These are phyloP conservation scores for Talaromyces sp. DNA, from an alignment of 2,329 filamentous ascomycete genomes.

Conservation along the genomic window DNA sequence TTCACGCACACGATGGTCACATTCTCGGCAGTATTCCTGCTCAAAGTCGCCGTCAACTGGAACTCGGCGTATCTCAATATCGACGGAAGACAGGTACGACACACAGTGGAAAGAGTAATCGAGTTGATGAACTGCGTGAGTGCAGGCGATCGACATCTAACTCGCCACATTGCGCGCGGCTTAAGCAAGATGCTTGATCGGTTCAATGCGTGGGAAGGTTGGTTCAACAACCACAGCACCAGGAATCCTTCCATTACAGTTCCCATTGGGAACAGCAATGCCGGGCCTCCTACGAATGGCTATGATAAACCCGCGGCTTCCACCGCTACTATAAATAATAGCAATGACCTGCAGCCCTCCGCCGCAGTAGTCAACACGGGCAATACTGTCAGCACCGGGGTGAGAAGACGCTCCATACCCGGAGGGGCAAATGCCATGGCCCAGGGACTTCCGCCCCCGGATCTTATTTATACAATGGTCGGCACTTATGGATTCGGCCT, in stretches of 20 bases:
- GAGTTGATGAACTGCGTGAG: slow-evolving; percentile 41
- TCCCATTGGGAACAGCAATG: neutral
- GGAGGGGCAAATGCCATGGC: slow-evolving; percentile 42
- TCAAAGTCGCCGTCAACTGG: slow-evolving; percentile 46
- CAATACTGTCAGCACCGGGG: neutral
- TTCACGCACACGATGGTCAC: slow-evolving; percentile 48
- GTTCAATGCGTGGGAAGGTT: slow-evolving; percentile 41
- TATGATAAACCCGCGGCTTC: neutral
- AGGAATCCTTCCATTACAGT: slow-evolving; percentile 8
- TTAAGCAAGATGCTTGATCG: slow-evolving; percentile 42
- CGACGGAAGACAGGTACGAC: slow-evolving; percentile 38
- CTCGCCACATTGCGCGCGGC: slow-evolving; percentile 41
- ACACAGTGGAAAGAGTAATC: slow-evolving; percentile 39
- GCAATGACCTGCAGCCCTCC: neutral
- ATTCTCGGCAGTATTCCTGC: slow-evolving; percentile 45
- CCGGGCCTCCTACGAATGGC: neutral
- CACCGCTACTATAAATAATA: neutral
- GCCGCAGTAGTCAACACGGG: neutral
- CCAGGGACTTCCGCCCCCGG: slow-evolving; percentile 40
- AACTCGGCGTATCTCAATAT: slow-evolving; percentile 42
- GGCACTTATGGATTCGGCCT: slow-evolving; percentile 43
- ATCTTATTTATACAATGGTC: slow-evolving; percentile 44
- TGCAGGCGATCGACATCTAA: slow-evolving; percentile 42
- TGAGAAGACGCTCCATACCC: slow-evolving; percentile 31
- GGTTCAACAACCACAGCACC: slow-evolving; percentile 20